Percentiles rank a stretch among this genome's conserved stretches.
These are phyloP conservation scores for Camellia japonica DNA, from an alignment of 148 eudicot species.

Conservation along the genomic window DNA sequence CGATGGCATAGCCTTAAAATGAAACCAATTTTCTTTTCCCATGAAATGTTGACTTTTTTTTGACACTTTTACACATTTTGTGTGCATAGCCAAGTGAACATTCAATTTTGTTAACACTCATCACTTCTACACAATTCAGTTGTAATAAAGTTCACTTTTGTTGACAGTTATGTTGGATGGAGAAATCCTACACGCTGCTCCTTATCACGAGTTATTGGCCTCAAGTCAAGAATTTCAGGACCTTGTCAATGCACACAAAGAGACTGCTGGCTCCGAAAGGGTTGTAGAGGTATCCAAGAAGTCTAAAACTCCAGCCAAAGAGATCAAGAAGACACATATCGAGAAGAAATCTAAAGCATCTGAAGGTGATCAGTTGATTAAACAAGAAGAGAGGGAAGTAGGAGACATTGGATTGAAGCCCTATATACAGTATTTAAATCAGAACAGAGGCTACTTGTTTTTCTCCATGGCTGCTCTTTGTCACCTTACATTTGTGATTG, in stretches of 20 bases:
- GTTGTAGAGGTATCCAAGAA: constrained; percentile 37
- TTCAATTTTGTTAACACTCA: background rate
- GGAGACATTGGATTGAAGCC: constrained; percentile 81
- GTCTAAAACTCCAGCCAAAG: constrained; percentile 30
- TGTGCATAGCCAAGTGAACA: too few species aligned
- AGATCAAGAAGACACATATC: constrained; percentile 30
- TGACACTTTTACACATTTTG: background rate
- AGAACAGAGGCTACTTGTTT: constrained; percentile 54
- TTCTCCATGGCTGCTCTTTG: constrained; percentile 44
- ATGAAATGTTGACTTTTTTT: background rate
- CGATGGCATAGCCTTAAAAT: too few species aligned
- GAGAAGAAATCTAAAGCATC: constrained; percentile 32
- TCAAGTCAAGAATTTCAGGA: constrained; percentile 68
- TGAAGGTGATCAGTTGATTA: constrained; percentile 59
- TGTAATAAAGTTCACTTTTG: background rate
- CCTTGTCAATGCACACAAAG: constrained; percentile 82
- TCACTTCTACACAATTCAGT: background rate
- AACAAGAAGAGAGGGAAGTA: constrained; percentile 72
- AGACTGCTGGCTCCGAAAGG: constrained; percentile 72
- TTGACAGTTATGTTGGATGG: constrained; percentile 83
- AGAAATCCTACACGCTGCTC: constrained; percentile 51
- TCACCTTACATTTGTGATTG: constrained; percentile 40
- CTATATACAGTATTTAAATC: constrained; percentile 59
- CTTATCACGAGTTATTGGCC: constrained; percentile 55
- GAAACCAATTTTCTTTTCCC: background rate